Base-by-base conservation (phyloP, 2,329 filamentous ascomycete genomes). In the Zasmidium cellare region DNA sequence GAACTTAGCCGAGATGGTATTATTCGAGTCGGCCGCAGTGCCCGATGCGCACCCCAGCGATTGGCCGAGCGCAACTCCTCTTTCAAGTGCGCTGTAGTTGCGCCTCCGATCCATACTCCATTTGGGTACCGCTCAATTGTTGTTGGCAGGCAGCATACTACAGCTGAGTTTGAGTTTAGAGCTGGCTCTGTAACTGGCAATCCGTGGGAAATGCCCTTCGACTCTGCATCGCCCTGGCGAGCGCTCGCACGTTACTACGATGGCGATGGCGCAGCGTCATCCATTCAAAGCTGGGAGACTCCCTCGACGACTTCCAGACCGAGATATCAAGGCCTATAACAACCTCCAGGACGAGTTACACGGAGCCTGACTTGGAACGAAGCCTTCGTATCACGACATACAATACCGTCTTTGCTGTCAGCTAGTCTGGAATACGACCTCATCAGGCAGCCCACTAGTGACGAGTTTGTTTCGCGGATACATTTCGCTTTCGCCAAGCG, bases 261-360 rank as follows among this genome's bases (percentile, higher is more conserved):
- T 11, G 11, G 25, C 11, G 45, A 47, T 22, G 47, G 47, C 47
- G 47, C 22, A 25, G 47, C 47, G 47, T 49, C 47, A 49, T 49
- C 11, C 25, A 49, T 28, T 12, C 22, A 28, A 28, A 49, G 24
- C 47, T 49, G 47, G n/a, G 22, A 22, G 3, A 14, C 5, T 22
- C 9, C 19, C 7, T 25, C 6, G 45, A 5, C 5, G 9, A 20
- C 18, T 19, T 47, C 19, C 19, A 22, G 23, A 47, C 45, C 9
- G 18, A 20, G 5, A 22, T 16, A 18, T 41, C n/a, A 5, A 14
- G 3, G 35, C 11, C n/a, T 41, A 41, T 41, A 41, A 41, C 35
- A 41, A 18, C n/a, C 12, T 41, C 35, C 28, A 31, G 16, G n/a
- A n/a, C 35, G 7, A 9, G 3, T 41, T 18, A 18, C 35, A n/a